A percentile compares a stretch with the other conserved stretches of the same genome.
Conservation (phyloP, 2,329 filamentous ascomycete species). For the Dissoconium aciculare region DNA sequence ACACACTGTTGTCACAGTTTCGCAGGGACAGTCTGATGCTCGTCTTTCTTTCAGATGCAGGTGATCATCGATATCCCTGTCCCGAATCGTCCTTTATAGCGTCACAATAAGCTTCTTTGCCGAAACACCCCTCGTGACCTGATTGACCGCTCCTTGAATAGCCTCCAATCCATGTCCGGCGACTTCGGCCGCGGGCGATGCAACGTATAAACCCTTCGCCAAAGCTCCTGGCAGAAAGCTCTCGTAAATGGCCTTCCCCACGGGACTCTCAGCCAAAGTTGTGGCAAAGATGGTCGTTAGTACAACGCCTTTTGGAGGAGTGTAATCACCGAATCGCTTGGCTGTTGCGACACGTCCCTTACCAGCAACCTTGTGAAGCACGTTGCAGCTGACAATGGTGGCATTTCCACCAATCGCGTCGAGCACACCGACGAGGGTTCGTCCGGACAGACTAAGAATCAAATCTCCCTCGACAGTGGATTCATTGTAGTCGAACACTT, state of each 20-base stretch:
- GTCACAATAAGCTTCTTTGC: conserved; percentile 24
- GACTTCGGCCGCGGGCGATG: conserved; percentile 25
- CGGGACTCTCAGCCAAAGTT: conserved; percentile 17
- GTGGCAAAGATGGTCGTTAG: conserved; percentile 16
- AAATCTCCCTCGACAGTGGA: conserved; percentile 23
- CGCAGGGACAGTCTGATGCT: no score
- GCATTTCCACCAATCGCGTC: conserved; percentile 22
- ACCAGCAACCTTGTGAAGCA: conserved; percentile 19
- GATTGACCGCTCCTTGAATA: conserved; percentile 20
- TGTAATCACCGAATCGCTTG: no score
- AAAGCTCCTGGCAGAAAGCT: conserved; percentile 23
- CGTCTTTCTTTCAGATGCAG: no score
- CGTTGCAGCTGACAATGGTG: conserved; percentile 14
- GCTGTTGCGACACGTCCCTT: no score
- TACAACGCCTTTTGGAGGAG: conserved; percentile 9
- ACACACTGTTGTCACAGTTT: no score
- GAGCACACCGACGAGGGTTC: conserved; percentile 27
- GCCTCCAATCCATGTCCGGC: conserved; percentile 25
- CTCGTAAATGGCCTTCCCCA: conserved; percentile 19
- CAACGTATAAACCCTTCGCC: conserved; percentile 20
- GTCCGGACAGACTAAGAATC: conserved; percentile 24
- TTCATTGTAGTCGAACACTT: conserved; percentile 23
- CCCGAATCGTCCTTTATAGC: no score
- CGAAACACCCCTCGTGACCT: conserved; percentile 21
- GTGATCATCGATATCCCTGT: no score